These are phyloP conservation scores for Nemania diffusa DNA, from an alignment of 2,329 filamentous ascomycete species.

Conservation along the genomic window DNA sequence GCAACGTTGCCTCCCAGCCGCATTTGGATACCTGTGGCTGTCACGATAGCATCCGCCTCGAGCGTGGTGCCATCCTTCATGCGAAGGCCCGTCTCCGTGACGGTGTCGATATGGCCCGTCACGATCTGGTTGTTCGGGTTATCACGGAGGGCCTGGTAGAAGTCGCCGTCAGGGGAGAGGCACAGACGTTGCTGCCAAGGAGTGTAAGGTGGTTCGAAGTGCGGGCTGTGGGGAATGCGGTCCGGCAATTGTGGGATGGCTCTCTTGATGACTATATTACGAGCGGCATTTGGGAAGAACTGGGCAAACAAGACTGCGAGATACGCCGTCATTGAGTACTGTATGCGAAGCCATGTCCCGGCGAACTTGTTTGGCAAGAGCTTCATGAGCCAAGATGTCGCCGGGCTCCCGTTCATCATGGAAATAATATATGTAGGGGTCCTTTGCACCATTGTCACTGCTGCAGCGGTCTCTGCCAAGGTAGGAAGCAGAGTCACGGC, in stretches of 20 bases:
- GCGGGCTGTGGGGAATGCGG: slow-evolving; percentile 59
- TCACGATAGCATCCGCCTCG: slow-evolving; percentile 70
- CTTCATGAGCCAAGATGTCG: slow-evolving; percentile 26
- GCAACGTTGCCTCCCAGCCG: slow-evolving; percentile 63
- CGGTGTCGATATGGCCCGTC: slow-evolving; percentile 58
- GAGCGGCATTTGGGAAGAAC: slow-evolving; percentile 58
- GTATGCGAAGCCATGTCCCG: slow-evolving; percentile 24
- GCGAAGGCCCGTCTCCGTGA: slow-evolving; percentile 57
- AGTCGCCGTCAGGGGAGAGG: slow-evolving; percentile 60
- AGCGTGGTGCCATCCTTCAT: slow-evolving; percentile 58
- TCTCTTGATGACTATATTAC: slow-evolving; percentile 54
- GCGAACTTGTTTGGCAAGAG: slow-evolving; percentile 20
- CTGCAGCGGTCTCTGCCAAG: slow-evolving; percentile 70
- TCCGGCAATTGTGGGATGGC: slow-evolving; percentile 60
- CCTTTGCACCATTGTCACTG: slow-evolving; percentile 83
- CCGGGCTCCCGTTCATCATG: slow-evolving; percentile 62
- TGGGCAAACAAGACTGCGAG: slow-evolving; percentile 55
- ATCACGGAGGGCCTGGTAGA: slow-evolving; percentile 55
- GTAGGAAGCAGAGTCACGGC: slow-evolving; percentile 80
- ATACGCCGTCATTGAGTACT: slow-evolving; percentile 10
- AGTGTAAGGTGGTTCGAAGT: slow-evolving; percentile 65
- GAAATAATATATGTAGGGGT: slow-evolving; percentile 73
- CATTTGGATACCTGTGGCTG: slow-evolving; percentile 71
- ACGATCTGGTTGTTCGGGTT: slow-evolving; percentile 50
- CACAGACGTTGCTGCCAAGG: slow-evolving; percentile 78